A percentile compares a stretch with the other conserved stretches of the same genome.
phyloP scores from a whole-genome alignment of 768 basidiomycete species.

The Cystobasidium onofrii region DNA sequence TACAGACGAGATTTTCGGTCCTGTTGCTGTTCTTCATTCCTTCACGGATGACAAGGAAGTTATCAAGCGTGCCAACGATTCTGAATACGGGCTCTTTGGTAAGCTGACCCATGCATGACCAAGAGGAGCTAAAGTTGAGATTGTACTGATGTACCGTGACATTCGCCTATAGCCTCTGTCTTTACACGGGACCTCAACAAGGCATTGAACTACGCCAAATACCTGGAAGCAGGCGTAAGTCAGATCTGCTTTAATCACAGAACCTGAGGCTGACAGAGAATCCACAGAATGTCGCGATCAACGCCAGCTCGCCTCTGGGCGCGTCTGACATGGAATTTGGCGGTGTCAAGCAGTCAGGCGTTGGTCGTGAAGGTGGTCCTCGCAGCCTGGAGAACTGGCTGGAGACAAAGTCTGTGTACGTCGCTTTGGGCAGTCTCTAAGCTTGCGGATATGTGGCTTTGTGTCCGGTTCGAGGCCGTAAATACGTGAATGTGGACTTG shows the following conservation, averaged over 20 bases:
- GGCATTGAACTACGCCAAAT: conserved; percentile 23
- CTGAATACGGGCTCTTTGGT: conserved; percentile 44
- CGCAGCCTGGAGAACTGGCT: conserved; percentile 28
- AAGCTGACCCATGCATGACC: no score
- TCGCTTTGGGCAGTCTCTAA: neutral
- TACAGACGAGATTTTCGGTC: conserved; percentile 43
- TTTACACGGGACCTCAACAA: conserved; percentile 30
- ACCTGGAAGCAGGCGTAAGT: conserved; percentile 29
- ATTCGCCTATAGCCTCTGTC: conserved; percentile 6
- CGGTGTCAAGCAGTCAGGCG: conserved; percentile 18
- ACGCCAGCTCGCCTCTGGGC: conserved; percentile 12
- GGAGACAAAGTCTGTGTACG: conserved; percentile 16
- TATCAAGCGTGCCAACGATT: conserved; percentile 62
- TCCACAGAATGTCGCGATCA: conserved; percentile 22
- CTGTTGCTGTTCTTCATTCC: conserved; percentile 62
- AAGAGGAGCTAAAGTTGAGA: no score
- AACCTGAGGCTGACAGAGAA: neutral
- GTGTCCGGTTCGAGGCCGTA: no score
- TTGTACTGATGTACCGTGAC: neutral
- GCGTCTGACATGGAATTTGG: conserved; percentile 15
- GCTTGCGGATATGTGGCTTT: no score
- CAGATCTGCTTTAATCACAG: neutral
- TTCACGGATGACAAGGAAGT: conserved; percentile 53
- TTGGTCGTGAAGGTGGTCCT: conserved; percentile 28
- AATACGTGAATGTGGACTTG: no score